Percentiles rank a stretch among this genome's conserved stretches.
Conservation (phyloP, 768 basidiomycete genomes). For the Tylopilus plumbeoviolaceoides region DNA sequence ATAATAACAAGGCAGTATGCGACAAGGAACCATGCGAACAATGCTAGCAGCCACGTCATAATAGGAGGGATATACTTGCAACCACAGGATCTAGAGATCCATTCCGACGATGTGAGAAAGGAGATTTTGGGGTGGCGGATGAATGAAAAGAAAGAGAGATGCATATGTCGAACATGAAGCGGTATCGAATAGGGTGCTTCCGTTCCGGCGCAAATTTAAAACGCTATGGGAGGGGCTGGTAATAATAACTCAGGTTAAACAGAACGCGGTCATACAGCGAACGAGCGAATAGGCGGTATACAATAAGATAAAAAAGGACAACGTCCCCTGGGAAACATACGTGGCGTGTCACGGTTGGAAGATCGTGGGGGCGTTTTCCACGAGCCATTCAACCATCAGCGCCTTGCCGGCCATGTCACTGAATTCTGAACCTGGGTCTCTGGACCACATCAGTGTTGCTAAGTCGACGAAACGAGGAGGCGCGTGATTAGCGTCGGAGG, state of each 20-base stretch:
- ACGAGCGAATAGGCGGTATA: conserved; percentile 17
- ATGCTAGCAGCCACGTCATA: not conserved
- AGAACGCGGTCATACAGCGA: conserved; percentile 10
- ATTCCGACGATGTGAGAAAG: not conserved
- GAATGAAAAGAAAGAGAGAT: not conserved
- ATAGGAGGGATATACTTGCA: not conserved
- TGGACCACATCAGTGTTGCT: conserved; percentile 94
- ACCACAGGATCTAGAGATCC: not conserved
- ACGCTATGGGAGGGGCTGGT: conserved; percentile 3
- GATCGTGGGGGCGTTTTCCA: conserved; percentile 75
- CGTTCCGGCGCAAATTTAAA: conserved; percentile 6
- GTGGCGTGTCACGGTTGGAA: conserved; percentile 26
- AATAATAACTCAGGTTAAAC: conserved; percentile 19
- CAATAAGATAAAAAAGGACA: conserved; percentile 22
- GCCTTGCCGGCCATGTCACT: conserved; percentile 98
- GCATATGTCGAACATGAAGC: conserved; percentile 1
- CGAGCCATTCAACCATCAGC: conserved; percentile 88
- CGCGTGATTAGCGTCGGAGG: not conserved
- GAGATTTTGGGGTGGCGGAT: too few species aligned
- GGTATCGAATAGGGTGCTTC: not conserved
- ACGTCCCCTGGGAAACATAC: not conserved
- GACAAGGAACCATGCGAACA: not conserved
- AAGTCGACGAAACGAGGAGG: conserved; percentile 3
- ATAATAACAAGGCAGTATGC: not conserved
- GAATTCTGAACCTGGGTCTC: conserved; percentile 84